Evolutionary conservation across 2,329 filamentous ascomycete genomes (phyloP), one percentile per base, ranked within the genome.

Genomic region (Verticillium longisporum): DNA sequence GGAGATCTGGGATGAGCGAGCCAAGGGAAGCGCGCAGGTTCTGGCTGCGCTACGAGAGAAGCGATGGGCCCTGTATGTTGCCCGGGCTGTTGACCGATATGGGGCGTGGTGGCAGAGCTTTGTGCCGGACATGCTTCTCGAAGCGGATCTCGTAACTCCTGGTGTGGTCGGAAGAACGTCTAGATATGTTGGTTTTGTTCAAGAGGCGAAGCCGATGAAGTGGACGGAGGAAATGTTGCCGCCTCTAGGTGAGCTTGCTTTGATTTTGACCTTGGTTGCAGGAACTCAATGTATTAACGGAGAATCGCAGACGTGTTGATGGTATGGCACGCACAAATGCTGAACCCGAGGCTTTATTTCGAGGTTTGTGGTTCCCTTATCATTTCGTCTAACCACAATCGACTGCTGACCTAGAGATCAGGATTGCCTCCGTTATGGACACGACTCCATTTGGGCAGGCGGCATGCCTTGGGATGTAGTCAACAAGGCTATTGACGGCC

Each of bases 271-370:
- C 14, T 13, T 32, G 13, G 26, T 26, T 26, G 26, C 4, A 26
- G 26, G 26, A 26, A 26, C 26, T 26, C 26, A 26, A 26, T 26
- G 26, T 26, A 26, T n/a, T 26, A 26, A 26, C 26, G 26, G 26
- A 26, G 26, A 3, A 26, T 26, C 4, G 26, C 26, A 78, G 88
- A 91, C 71, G 82, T 91, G 0, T 70, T 91, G 13, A 86, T 91
- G 85, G 86, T 91, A 0, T 90, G 87, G 85, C 88, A 91, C 71
- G 75, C 87, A 0, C 88, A 88, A 65, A 84, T 89, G 79, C 78
- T 91, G 1, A 91, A 90, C 62, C 88, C 88, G 0, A 76, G 85
- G 58, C 76, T 75, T 32, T 90, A 86, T 67, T 79, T 88, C 7
- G 87, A 90, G 67, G 62, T 60, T 41, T 15, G 38, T 41, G 38